Evolutionary conservation across 2,329 filamentous ascomycete genomes (phyloP), one percentile per base, ranked within the genome.

Genomic region (Orbilia ellipsospora): DNA sequence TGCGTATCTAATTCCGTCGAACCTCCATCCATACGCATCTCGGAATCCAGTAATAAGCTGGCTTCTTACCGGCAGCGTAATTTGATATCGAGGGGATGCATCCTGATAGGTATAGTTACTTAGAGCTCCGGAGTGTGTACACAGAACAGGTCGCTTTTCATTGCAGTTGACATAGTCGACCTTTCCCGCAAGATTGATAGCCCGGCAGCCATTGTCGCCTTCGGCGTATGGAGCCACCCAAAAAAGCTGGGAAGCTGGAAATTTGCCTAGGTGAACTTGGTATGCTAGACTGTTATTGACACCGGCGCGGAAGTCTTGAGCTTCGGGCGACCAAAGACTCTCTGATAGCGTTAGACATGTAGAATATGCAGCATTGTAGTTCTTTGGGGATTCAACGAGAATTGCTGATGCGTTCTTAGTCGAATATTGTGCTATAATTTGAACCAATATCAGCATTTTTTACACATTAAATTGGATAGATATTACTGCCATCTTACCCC

Each of bases 1-100:
- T 2, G 84, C 85, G 73, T 86, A 86, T 62, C 84, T 83, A 36
- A 87, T 80, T 10, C 85, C 85, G n/a, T 85, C 80, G 77, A 87
- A 87, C 5, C 85, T 85, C 78, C 87, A 87, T 13, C 83, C 83
- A 20, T 83, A 81, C 20, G 81, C 82, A 69, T 85, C 84, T 8
- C 85, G 83, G 68, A 83, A 85, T 1, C 60, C 60, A 4, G 68
- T 73, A 20, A 73, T 74, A 23, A 80, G 80, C 63, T 84, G 83
- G 42, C 81, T 81, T 44, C 84, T 83, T 83, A 82, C 82, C 1
- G 80, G 78, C 0, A 84, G 79, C 2, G 80, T 80, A 12, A 84
- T 80, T 51, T 81, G 82, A 82, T 82, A 84, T 64, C 77, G 79
- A 23, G 78, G 57, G 31, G 79, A 80, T 4, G 77, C 82, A 68